Evolutionary conservation across 208 protist species (phyloP).

Genomic region (Polymyxa betae): DNA sequence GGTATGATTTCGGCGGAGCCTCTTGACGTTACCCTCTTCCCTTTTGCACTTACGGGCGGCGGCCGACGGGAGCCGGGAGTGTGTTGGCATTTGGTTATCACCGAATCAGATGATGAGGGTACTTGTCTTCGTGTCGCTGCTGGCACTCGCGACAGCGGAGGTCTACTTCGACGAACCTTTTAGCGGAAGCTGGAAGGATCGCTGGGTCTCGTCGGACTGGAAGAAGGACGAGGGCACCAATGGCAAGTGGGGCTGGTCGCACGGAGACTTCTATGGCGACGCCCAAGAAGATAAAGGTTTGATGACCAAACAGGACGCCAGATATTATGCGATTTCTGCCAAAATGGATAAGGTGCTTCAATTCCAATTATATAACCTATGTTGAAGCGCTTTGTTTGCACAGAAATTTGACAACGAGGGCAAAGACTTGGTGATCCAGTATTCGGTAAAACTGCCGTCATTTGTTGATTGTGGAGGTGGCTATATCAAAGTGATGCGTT

Average conservation of each 20-base stretch:
- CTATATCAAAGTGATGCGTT: conserved; percentile 67
- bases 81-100: too few species aligned
- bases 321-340: conserved; percentile 72
- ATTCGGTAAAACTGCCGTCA: conserved; percentile 76
- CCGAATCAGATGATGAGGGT: too few species aligned
- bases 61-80: too few species aligned
- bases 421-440: conserved; percentile 73
- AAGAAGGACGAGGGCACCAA: conserved; percentile 58
- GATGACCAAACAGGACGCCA: conserved; percentile 64
- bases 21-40: too few species aligned
- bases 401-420: conserved; percentile 72
- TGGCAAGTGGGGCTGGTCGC: conserved; percentile 56
- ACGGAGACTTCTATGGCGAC: conserved; percentile 67
- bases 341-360: conserved; percentile 68
- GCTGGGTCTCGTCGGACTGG: conserved; percentile 60
- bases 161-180: conserved; percentile 30
- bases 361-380: too few species aligned
- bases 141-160: conserved; percentile 9
- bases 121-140: background rate
- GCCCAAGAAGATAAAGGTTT: conserved; percentile 61
- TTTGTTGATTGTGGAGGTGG: conserved; percentile 79
- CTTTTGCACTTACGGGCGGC: too few species aligned
- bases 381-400: too few species aligned
- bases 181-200: conserved; percentile 57
- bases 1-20: too few species aligned